Percentiles rank a stretch among this genome's conserved stretches.
phyloP scores from a whole-genome alignment of 106 monocot genomes.

The Phalaenopsis aphrodite region DNA sequence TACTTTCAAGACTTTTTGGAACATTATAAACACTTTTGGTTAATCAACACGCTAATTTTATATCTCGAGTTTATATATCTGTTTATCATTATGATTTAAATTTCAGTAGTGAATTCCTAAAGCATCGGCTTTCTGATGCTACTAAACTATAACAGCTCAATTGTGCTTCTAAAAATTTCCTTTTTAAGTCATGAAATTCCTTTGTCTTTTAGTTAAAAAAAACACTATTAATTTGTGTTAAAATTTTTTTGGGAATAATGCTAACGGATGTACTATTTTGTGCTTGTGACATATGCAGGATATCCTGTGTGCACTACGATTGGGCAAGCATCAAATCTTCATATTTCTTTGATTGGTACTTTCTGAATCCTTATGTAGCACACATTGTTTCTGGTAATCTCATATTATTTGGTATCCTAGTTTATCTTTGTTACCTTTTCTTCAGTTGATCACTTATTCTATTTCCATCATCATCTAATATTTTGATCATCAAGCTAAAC shows the following conservation, averaged over 20 bases:
- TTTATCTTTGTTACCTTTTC: not conserved
- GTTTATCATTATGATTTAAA: not conserved
- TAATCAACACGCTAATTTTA: not conserved
- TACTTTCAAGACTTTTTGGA: not conserved
- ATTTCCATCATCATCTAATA: not conserved
- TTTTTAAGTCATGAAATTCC: not conserved
- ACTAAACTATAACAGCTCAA: not conserved
- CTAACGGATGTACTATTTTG: not conserved
- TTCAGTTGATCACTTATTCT: not conserved
- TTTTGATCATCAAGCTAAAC: not conserved
- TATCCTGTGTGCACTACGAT: conserved; percentile 73
- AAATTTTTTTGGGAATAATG: not conserved
- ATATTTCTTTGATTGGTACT: conserved; percentile 56
- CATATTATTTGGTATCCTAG: not conserved
- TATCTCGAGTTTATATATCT: not conserved
- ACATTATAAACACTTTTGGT: not conserved
- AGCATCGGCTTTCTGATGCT: not conserved
- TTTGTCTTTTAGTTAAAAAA: not conserved
- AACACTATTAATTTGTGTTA: not conserved
- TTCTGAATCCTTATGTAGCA: not conserved
- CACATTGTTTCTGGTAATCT: not conserved
- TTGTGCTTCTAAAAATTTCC: not conserved
- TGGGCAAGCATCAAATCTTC: conserved; percentile 37
- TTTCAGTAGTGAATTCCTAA: not conserved
- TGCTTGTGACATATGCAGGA: conserved; percentile 36